Conservation (phyloP, 2,329 filamentous ascomycete species). For the Neocatenulostroma microsporum region DNA sequence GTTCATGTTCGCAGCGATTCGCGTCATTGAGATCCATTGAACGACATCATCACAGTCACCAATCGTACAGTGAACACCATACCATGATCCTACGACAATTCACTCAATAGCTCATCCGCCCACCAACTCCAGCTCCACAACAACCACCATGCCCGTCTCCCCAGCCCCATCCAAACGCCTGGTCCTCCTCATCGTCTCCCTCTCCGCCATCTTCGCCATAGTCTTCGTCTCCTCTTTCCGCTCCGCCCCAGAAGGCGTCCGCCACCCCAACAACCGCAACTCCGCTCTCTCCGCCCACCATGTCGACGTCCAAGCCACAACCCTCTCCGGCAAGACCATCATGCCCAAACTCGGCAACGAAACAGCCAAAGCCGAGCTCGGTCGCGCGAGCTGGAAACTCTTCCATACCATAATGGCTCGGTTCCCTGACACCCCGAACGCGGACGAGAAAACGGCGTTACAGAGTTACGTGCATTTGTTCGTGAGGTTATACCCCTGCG, state of each 20-base stretch:
- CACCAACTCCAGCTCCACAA: neutral
- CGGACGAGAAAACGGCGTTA: constrained; percentile 53
- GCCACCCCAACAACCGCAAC: constrained; percentile 13
- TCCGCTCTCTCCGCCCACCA: constrained; percentile 4
- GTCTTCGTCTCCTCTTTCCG: constrained; percentile 53
- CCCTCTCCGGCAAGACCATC: constrained; percentile 60
- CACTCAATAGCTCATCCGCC: neutral
- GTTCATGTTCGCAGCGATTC: too few relatives aligned
- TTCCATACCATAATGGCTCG: constrained; percentile 60
- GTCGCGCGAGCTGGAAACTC: constrained; percentile 58
- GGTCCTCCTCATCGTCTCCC: constrained; percentile 43
- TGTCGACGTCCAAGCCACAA: constrained; percentile 20
- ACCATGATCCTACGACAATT: too few relatives aligned
- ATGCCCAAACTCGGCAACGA: constrained; percentile 77
- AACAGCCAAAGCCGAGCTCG: constrained; percentile 64
- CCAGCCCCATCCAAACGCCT: constrained; percentile 29
- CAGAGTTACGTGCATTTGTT: constrained; percentile 57
- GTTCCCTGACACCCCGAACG: constrained; percentile 55
- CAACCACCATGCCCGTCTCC: constrained; percentile 11
- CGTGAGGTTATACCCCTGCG: constrained; percentile 58
- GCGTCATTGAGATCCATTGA: too few relatives aligned
- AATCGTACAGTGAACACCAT: too few relatives aligned
- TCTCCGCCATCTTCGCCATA: constrained; percentile 50
- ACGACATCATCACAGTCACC: too few relatives aligned
- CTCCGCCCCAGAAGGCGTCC: constrained; percentile 8